A percentile compares a stretch with the other conserved stretches of the same genome.
These are phyloP conservation scores for Ilyonectria robusta DNA, from an alignment of 2,329 filamentous ascomycete genomes.

Conservation along the genomic window DNA sequence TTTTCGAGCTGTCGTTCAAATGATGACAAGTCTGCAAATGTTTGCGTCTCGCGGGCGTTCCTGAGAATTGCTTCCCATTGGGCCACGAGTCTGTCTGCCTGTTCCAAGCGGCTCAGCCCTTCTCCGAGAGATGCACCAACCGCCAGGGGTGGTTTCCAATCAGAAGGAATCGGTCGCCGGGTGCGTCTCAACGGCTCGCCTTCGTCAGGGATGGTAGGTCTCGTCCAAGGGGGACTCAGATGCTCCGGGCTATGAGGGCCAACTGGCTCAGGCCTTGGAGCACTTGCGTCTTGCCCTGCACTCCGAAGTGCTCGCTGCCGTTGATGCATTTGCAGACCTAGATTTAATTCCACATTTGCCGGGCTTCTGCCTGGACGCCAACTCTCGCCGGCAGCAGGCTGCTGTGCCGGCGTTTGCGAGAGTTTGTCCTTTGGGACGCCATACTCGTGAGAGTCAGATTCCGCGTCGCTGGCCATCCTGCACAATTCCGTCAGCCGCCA, in stretches of 20 bases:
- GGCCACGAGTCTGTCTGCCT: slow-evolving; percentile 40
- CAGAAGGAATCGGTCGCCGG: slow-evolving; percentile 24
- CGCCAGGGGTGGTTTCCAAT: slow-evolving; percentile 44
- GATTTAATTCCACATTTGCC: slow-evolving; percentile 40
- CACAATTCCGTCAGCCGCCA: background rate
- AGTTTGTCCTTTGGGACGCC: background rate
- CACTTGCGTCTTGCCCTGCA: background rate
- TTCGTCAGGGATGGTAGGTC: background rate
- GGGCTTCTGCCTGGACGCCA: slow-evolving; percentile 41
- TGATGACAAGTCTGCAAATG: slow-evolving; percentile 39
- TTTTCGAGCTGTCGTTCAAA: slow-evolving; percentile 37
- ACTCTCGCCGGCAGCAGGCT: background rate
- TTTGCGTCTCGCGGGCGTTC: slow-evolving; percentile 37
- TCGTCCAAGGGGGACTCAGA: background rate
- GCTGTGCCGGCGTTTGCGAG: background rate
- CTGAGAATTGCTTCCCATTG: slow-evolving; percentile 46
- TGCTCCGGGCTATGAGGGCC: background rate
- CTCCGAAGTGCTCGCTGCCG: slow-evolving; percentile 8
- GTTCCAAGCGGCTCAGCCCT: slow-evolving; percentile 41
- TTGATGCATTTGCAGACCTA: slow-evolving; percentile 27
- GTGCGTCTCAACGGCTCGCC: background rate
- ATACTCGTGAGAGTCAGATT: background rate
- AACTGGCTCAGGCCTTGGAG: background rate
- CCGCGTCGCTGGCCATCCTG: slow-evolving; percentile 10
- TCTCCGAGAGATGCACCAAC: slow-evolving; percentile 42